Evolutionary conservation across 441 rosid genomes (phyloP).

Genomic region (Corymbia calophylla): DNA sequence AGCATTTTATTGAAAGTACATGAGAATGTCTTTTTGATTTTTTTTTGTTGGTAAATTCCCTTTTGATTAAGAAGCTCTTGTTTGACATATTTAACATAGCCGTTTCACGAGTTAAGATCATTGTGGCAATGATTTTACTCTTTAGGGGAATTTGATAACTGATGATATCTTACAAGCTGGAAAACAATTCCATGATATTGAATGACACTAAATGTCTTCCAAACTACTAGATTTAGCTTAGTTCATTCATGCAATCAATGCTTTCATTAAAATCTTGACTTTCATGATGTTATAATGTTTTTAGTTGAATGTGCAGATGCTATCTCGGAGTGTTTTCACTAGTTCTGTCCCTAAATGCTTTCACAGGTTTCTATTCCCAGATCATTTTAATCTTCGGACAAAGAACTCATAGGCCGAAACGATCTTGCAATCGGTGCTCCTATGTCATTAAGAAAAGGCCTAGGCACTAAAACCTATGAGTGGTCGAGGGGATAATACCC

Average conservation of each 20-base stretch:
- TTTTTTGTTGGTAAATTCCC: no score
- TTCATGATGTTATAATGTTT: neutral
- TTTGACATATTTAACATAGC: neutral
- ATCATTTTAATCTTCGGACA: neutral
- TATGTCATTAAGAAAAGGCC: neutral
- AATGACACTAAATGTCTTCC: no score
- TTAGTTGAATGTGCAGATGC: neutral
- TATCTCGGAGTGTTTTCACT: neutral
- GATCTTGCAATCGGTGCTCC: neutral
- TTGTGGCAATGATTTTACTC: neutral
- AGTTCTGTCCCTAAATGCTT: neutral
- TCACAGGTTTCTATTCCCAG: neutral
- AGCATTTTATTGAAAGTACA: neutral
- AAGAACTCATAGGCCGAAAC: neutral
- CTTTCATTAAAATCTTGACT: neutral
- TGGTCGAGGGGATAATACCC: neutral
- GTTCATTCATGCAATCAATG: neutral
- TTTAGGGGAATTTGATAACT: neutral
- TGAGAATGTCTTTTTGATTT: neutral
- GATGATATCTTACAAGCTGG: neutral
- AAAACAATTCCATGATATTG: neutral
- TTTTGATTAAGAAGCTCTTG: neutral
- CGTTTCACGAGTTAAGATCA: neutral
- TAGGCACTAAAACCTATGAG: neutral
- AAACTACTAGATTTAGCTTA: neutral